These are phyloP conservation scores for Erythrobasidium yunnanense DNA, from an alignment of 768 basidiomycete genomes.

Conservation along the genomic window DNA sequence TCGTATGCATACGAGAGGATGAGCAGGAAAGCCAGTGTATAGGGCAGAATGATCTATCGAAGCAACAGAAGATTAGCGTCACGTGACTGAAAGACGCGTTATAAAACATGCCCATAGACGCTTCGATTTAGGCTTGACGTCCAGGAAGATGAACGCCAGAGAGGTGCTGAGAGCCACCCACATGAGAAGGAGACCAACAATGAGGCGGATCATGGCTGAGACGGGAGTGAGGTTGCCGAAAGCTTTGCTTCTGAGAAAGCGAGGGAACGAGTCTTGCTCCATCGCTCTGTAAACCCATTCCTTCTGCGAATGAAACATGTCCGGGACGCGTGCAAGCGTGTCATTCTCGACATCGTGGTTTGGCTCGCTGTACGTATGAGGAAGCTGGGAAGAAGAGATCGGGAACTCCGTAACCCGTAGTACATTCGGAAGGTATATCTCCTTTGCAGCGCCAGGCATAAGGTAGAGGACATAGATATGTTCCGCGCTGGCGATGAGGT, in stretches of 20 bases:
- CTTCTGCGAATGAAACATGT: constrained; percentile 95
- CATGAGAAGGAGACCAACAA: constrained; percentile 68
- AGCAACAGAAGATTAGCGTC: not conserved
- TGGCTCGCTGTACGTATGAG: constrained; percentile 46
- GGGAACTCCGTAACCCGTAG: constrained; percentile 87
- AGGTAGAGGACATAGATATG: constrained; percentile 93
- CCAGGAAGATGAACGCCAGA: constrained; percentile 85
- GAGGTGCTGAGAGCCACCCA: constrained; percentile 91
- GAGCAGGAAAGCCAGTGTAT: constrained; percentile 75
- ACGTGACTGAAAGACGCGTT: not conserved
- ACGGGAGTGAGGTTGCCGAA: constrained; percentile 93
- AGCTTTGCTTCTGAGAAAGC: constrained; percentile 92
- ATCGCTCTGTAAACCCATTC: constrained; percentile 46
- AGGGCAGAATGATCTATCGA: constrained; percentile 79
- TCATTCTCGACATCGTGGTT: constrained; percentile 52
- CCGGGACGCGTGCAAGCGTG: constrained; percentile 74
- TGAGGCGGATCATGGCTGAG: constrained; percentile 72
- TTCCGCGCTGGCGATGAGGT: constrained; percentile 85
- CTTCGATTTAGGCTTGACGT: constrained; percentile 80
- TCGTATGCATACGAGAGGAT: constrained; percentile 94
- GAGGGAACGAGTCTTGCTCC: constrained; percentile 45
- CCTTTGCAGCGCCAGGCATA: constrained; percentile 78
- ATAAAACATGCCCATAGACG: constrained; percentile 59
- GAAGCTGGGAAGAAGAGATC: constrained; percentile 61
- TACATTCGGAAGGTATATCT: constrained; percentile 90